Conservation (phyloP, 441 rosid species). For the Corymbia citriodora region DNA sequence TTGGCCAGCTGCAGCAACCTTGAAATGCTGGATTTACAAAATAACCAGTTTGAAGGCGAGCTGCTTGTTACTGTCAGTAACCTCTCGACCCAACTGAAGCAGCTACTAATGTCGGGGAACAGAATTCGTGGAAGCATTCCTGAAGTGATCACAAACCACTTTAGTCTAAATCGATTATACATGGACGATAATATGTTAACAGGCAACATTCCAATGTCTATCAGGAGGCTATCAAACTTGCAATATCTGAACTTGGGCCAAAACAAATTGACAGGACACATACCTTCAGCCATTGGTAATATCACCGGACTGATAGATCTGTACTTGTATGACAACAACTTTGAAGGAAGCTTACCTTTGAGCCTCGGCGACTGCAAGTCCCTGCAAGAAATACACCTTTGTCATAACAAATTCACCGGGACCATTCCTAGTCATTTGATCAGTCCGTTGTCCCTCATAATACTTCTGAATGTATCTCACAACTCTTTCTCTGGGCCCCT, state of each 20-base stretch:
- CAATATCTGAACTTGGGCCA: neutral
- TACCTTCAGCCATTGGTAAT: neutral
- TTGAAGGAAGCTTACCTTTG: neutral
- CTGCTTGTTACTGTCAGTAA: constrained; percentile 21
- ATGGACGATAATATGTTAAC: neutral
- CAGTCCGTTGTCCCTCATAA: neutral
- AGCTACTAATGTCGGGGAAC: constrained; percentile 1
- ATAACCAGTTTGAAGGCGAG: constrained; percentile 15
- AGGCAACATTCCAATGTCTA: neutral
- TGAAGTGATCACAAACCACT: neutral
- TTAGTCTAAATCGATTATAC: neutral
- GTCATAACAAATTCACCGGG: neutral
- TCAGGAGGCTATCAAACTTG: neutral
- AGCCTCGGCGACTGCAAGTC: neutral
- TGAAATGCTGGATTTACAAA: neutral
- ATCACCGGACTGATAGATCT: neutral
- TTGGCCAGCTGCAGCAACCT: constrained; percentile 16
- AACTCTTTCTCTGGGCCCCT: neutral
- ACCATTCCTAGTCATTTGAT: neutral
- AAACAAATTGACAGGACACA: neutral
- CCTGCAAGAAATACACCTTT: neutral
- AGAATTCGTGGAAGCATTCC: constrained; percentile 13
- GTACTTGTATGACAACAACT: neutral
- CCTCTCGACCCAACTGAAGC: constrained; percentile 16
- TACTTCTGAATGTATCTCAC: neutral